phyloP scores from a whole-genome alignment of 2,329 filamentous ascomycete genomes.

The Exophiala calicioides region DNA sequence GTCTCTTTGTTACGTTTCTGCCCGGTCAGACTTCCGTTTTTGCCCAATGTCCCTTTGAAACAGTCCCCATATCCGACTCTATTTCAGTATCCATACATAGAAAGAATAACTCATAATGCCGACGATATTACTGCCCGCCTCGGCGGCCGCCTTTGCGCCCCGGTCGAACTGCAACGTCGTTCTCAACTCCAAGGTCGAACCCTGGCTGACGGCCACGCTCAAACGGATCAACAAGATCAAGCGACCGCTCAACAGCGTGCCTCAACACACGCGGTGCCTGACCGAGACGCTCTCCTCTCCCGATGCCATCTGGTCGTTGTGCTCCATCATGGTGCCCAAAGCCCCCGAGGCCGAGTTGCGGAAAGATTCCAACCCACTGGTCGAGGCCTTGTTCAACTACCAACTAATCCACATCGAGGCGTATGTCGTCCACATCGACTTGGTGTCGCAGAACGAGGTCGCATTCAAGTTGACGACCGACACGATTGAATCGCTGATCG shows the following conservation, averaged over 20 bases:
- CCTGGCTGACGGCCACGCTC: conserved; percentile 89
- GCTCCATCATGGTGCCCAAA: conserved; percentile 90
- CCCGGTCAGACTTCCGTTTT: conserved; percentile 43
- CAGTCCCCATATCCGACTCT: not conserved
- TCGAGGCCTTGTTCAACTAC: conserved; percentile 89
- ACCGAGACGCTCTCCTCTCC: conserved; percentile 88
- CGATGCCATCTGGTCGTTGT: conserved; percentile 92
- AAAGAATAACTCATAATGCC: conserved; percentile 65
- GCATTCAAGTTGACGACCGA: conserved; percentile 96
- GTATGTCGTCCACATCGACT: conserved; percentile 98
- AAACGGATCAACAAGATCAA: conserved; percentile 97
- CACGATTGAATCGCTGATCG: conserved; percentile 87
- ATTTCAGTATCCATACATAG: not conserved
- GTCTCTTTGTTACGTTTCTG: conserved; percentile 44
- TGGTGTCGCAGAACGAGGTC: conserved; percentile 96
- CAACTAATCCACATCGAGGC: conserved; percentile 92
- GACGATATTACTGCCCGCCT: conserved; percentile 88
- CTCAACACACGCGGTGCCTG: conserved; percentile 92
- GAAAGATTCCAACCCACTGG: conserved; percentile 76
- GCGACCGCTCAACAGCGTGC: conserved; percentile 93
- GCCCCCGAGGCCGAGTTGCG: conserved; percentile 80
- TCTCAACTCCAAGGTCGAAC: conserved; percentile 85
- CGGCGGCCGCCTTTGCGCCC: conserved; percentile 93
- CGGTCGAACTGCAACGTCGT: conserved; percentile 94
- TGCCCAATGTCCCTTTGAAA: conserved; percentile 30